Evolutionary conservation across 2,329 filamentous ascomycete species (phyloP).

Genomic region (Colletotrichum somersetense): DNA sequence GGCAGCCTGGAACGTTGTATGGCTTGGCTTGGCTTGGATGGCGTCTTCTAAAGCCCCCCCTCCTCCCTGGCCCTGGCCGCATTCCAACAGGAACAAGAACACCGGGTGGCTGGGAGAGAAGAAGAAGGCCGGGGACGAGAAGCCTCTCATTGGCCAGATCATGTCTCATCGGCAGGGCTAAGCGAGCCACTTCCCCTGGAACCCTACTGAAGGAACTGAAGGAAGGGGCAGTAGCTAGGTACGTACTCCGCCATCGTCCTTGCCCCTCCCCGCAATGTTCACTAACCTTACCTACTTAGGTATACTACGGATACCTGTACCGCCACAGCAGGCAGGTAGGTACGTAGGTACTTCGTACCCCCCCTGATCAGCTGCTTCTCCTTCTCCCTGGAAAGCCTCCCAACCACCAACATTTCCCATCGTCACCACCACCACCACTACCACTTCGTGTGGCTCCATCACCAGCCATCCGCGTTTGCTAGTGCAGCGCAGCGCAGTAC

Average conservation of each 20-base stretch:
- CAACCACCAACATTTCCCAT: constrained; percentile 43
- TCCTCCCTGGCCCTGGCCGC: not conserved
- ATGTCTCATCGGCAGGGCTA: not conserved
- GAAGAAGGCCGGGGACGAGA: not conserved
- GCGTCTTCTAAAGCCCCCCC: not conserved
- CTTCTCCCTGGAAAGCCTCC: constrained; percentile 26
- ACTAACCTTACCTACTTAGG: no score
- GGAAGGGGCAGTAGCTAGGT: not conserved
- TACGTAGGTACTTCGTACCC: not conserved
- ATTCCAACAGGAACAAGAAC: not conserved
- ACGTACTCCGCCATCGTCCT: not conserved
- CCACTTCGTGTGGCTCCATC: constrained; percentile 1
- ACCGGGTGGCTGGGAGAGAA: constrained; percentile 8
- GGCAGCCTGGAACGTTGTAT: not conserved
- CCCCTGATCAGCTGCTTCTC: constrained; percentile 22
- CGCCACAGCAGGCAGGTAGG: no score
- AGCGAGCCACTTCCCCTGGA: not conserved
- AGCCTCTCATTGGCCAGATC: not conserved
- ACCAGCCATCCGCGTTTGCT: constrained; percentile 42
- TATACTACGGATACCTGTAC: no score
- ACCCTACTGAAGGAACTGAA: not conserved
- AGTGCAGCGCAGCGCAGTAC: constrained; percentile 37
- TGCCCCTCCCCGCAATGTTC: not conserved
- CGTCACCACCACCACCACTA: constrained; percentile 42
- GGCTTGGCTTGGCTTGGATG: not conserved